These are phyloP conservation scores for Aristolochia fimbriata DNA, from an alignment of 164 flowering plant genomes.

Conservation along the genomic window DNA sequence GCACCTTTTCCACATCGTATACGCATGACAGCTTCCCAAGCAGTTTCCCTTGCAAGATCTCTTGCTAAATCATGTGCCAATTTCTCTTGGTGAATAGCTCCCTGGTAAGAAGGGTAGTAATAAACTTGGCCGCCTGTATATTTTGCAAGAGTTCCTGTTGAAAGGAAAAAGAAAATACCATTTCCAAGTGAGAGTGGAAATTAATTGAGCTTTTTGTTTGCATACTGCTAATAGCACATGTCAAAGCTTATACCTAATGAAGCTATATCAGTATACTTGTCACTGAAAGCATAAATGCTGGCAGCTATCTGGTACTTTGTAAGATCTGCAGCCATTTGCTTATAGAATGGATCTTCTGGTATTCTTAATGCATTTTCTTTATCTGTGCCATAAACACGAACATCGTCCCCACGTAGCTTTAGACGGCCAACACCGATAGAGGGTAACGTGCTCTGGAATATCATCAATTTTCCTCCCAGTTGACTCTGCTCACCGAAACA, in stretches of 20 bases:
- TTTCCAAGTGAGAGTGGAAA: background rate
- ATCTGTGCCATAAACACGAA: constrained; percentile 88
- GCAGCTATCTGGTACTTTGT: constrained; percentile 83
- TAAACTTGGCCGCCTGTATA: constrained; percentile 96
- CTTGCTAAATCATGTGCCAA: constrained; percentile 73
- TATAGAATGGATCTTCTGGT: constrained; percentile 91
- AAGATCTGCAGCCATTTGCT: constrained; percentile 97
- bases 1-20: constrained; percentile 96
- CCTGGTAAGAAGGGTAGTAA: constrained; percentile 72
- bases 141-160: constrained; percentile 77
- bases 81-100: constrained; percentile 53
- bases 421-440: constrained; percentile 93
- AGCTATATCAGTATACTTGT: constrained; percentile 91
- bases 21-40: constrained; percentile 99
- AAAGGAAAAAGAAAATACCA: background rate
- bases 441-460: constrained; percentile 81
- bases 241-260: constrained; percentile 50
- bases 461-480: constrained; percentile 92
- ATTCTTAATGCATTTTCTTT: constrained; percentile 67
- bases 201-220: background rate
- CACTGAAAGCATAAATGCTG: constrained; percentile 81
- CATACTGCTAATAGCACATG: background rate
- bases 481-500: constrained; percentile 45
- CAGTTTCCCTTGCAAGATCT: constrained; percentile 95
- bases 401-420: constrained; percentile 87